These are phyloP conservation scores for Echites panduratus DNA, from an alignment of 257 asterid species.

Conservation along the genomic window DNA sequence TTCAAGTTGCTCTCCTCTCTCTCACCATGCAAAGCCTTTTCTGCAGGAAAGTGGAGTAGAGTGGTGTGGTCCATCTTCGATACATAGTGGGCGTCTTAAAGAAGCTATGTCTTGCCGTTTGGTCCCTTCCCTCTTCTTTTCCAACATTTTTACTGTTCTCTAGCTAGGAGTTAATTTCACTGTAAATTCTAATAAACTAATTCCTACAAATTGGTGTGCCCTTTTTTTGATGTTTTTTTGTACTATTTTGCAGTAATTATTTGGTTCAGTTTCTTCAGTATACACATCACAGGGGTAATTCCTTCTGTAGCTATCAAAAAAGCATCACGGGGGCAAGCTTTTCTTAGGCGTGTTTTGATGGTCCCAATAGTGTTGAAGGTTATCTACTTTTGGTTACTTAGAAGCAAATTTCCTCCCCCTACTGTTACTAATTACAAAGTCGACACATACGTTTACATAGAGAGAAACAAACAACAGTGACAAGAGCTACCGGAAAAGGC, in stretches of 20 bases:
- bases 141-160: background rate
- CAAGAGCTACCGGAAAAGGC: constrained; percentile 6
- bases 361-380: constrained; percentile 33
- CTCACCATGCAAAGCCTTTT: constrained; percentile 12
- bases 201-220: no score
- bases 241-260: background rate
- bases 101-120: constrained; percentile 11
- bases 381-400: constrained; percentile 5
- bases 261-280: background rate
- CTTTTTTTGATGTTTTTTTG: no score
- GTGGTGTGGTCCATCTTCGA: constrained; percentile 27
- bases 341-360: constrained; percentile 27
- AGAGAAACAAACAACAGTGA: background rate
- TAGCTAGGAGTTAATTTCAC: no score
- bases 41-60: constrained; percentile 20
- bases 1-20: no score
- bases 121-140: constrained; percentile 28
- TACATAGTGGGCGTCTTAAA: constrained; percentile 21
- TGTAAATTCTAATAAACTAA: no score
- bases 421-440: no score
- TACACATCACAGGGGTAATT: constrained; percentile 10
- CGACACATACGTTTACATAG: no score
- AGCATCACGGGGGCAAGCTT: constrained; percentile 41
- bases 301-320: constrained; percentile 59
- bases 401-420: constrained; percentile 2